phyloP scores from a whole-genome alignment of 2,329 filamentous ascomycete species.

The Fusarium goolgardi region DNA sequence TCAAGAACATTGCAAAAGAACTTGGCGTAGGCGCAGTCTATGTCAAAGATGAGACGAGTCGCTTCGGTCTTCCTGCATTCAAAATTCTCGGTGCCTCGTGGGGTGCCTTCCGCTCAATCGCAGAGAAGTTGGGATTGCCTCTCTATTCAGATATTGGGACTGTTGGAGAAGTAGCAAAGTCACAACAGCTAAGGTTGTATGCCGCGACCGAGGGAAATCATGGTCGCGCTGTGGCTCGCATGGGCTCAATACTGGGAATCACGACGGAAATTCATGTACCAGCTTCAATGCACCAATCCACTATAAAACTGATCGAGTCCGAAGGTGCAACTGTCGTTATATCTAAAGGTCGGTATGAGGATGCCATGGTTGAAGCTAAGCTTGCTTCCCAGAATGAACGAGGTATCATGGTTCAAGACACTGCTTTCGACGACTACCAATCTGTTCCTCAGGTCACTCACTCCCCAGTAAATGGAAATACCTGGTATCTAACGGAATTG shows the following conservation, averaged over 20 bases:
- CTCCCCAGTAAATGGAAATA: rapidly evolving
- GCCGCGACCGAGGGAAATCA: conserved; percentile 82
- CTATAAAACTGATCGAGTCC: conserved; percentile 63
- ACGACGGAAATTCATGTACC: conserved; percentile 72
- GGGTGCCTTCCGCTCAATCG: conserved; percentile 71
- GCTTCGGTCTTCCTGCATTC: conserved; percentile 78
- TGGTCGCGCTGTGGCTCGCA: conserved; percentile 77
- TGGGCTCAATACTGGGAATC: conserved; percentile 70
- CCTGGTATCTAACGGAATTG: not conserved
- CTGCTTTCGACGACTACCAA: conserved; percentile 73
- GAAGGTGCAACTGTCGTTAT: conserved; percentile 72
- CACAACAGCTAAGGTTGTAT: conserved; percentile 58
- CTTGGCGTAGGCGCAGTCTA: conserved; percentile 69
- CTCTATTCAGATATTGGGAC: conserved; percentile 57
- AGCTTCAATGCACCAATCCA: conserved; percentile 63
- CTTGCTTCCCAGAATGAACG: conserved; percentile 54
- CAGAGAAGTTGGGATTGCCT: conserved; percentile 57
- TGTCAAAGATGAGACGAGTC: conserved; percentile 76
- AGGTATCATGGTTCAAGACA: conserved; percentile 75
- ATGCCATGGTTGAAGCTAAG: conserved; percentile 64
- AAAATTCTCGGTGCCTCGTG: conserved; percentile 85
- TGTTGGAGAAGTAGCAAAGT: conserved; percentile 52
- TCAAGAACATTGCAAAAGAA: conserved; percentile 66
- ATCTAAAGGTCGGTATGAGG: conserved; percentile 72
- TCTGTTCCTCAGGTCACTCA: conserved; percentile 67